Evolutionary conservation across 208 protist genomes (phyloP).

Genomic region (Trypanosoma platydactyli): DNA sequence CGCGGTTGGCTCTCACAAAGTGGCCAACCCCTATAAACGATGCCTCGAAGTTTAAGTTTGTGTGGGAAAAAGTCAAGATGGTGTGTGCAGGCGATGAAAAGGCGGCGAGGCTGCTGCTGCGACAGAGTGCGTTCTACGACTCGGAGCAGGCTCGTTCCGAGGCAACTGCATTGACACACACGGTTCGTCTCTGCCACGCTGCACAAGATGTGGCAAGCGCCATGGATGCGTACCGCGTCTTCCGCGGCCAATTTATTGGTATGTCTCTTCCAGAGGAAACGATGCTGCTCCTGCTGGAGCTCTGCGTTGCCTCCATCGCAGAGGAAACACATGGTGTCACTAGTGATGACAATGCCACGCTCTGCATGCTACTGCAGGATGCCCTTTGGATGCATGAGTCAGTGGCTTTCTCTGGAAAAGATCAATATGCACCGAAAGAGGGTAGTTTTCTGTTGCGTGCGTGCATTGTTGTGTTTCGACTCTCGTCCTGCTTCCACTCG

Average conservation of each 20-base stretch:
- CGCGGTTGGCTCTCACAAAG: slow-evolving; percentile 15
- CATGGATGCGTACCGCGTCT: slow-evolving; percentile 22
- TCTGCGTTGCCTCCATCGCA: slow-evolving; percentile 8
- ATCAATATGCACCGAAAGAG: neutral
- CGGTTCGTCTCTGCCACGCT: slow-evolving; percentile 24
- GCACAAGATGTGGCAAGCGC: slow-evolving; percentile 26
- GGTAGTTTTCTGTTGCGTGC: slow-evolving; percentile 1
- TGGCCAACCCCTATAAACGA: slow-evolving; percentile 25
- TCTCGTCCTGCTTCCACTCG: neutral
- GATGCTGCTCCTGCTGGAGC: slow-evolving; percentile 30
- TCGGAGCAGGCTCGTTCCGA: slow-evolving; percentile 7
- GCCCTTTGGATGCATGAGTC: slow-evolving; percentile 22
- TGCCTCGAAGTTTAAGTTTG: slow-evolving; percentile 15
- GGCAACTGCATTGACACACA: slow-evolving; percentile 16
- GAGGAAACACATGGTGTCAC: neutral
- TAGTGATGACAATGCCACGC: neutral
- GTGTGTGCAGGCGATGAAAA: slow-evolving; percentile 20
- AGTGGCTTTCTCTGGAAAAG: neutral
- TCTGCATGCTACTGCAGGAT: slow-evolving; percentile 20
- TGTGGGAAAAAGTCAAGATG: slow-evolving; percentile 16
- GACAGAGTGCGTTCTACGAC: slow-evolving; percentile 16
- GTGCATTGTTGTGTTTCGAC: slow-evolving; percentile 12
- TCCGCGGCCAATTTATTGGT: slow-evolving; percentile 15
- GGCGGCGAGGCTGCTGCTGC: slow-evolving; percentile 15
- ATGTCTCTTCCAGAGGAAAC: slow-evolving; percentile 21